Base-by-base conservation (phyloP, 345 rosid genomes). In the Eucalyptus regnans region DNA sequence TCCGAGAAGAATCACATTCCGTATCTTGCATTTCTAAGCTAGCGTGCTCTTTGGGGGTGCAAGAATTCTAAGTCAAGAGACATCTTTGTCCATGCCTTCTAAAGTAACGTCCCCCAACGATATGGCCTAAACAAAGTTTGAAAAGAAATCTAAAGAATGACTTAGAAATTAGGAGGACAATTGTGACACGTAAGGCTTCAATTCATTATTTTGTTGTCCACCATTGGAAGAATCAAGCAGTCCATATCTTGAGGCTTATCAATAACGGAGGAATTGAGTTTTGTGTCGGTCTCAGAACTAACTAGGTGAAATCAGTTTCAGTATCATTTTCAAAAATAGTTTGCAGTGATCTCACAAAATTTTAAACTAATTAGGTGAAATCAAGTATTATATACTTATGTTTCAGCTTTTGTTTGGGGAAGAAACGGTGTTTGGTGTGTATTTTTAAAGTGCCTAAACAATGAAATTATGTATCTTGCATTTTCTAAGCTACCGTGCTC, bases 251-350 rank as follows among this genome's bases (percentile, higher is more conserved):
- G 22, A 51, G 54, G 54, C 54, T 51, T 51, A 51, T 51, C 54
- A 7, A 51, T 51, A 51, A 51, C 4, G 54, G 22, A 51, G 52
- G 54, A 51, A 51, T 51, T 22, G 22, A 51, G 22, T 51, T 51
- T 17, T 0, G 2, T 51, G 54, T 51, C 54, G 0, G 22, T 17
- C 54, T 51, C 22, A 51, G 22, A 22, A 51, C 22, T 51, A 51
- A 41, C 1, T 41, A 41, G 41, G 41, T 41, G 41, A 41, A 41
- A 41, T 41, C 41, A 41, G 41, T 41, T 41, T 41, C 41, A 4
- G 4, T 4, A 41, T 41, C 41, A 4, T 41, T 41, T 41, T 41
- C 4, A 41, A 41, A 41, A 41, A 41, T 41, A 41, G 41, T 41
- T 41, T 41, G 4, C 41, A 41, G 41, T 41, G 41, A 4, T 41